Evolutionary conservation across 164 flowering plant species (phyloP).

Genomic region (Saururus chinensis): DNA sequence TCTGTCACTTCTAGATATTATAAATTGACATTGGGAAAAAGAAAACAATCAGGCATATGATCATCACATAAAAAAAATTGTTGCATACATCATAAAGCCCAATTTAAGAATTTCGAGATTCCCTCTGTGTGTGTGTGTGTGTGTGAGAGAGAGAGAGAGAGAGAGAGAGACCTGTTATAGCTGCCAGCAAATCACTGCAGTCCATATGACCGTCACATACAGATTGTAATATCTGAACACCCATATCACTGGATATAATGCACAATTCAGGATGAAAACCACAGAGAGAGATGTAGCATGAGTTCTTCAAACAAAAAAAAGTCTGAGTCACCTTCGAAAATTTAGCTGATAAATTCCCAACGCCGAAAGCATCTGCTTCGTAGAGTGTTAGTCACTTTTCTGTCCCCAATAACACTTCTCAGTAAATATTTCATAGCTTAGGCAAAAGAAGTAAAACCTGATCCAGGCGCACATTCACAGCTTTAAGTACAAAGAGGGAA

Average conservation of each 20-base stretch:
- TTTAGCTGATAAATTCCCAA: conserved; percentile 86
- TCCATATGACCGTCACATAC: conserved; percentile 58
- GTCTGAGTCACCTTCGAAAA: conserved; percentile 60
- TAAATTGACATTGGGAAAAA: too few relatives aligned
- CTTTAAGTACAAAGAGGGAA: conserved; percentile 53
- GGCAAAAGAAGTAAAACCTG: conserved; percentile 27
- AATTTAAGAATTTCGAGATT: too few relatives aligned
- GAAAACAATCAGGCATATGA: too few relatives aligned
- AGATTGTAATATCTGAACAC: conserved; percentile 48
- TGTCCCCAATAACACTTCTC: conserved; percentile 4
- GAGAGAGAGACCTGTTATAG: conserved; percentile 62
- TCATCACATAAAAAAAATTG: too few relatives aligned
- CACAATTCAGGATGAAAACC: neutral
- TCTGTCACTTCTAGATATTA: too few relatives aligned
- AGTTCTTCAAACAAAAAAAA: conserved; percentile 2
- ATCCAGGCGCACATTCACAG: conserved; percentile 73
- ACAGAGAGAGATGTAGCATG: neutral
- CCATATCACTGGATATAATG: conserved; percentile 41
- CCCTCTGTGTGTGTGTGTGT: too few relatives aligned
- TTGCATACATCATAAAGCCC: too few relatives aligned
- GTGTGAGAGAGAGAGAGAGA: neutral
- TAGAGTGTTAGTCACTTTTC: neutral
- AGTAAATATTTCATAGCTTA: neutral
- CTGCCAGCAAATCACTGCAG: conserved; percentile 50
- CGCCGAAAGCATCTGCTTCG: conserved; percentile 51